phyloP scores from a whole-genome alignment of 1,284 basidiomycete genomes.

The Moniliophthora roreri region DNA sequence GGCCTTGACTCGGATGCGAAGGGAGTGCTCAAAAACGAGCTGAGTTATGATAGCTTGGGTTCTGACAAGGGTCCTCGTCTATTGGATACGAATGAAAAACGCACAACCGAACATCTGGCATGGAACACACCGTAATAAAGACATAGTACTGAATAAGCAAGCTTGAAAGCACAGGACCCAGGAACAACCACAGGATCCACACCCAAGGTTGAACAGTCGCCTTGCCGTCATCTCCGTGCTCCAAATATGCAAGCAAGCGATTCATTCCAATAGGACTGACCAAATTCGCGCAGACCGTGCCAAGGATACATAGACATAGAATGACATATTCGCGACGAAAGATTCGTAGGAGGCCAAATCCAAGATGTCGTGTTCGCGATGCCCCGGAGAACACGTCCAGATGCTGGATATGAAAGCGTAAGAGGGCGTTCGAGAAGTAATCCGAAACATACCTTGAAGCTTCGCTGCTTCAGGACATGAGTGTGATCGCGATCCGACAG shows the following conservation, averaged over 20 bases:
- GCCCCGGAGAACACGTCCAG: conserved; percentile 38
- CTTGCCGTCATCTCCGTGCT: conserved; percentile 34
- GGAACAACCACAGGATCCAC: conserved; percentile 63
- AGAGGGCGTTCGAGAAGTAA: conserved; percentile 19
- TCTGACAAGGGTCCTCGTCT: conserved; percentile 20
- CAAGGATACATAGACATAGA: conserved; percentile 27
- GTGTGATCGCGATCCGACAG: conserved; percentile 58
- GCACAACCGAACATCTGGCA: neutral
- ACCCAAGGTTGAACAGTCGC: conserved; percentile 50
- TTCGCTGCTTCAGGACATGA: conserved; percentile 31
- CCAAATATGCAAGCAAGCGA: conserved; percentile 38
- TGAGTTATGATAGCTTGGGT: conserved; percentile 53
- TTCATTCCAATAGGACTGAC: conserved; percentile 53
- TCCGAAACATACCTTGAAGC: conserved; percentile 38
- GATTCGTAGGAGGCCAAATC: conserved; percentile 30
- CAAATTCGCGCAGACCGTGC: conserved; percentile 36
- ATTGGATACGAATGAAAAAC: neutral
- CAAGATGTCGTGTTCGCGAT: conserved; percentile 32
- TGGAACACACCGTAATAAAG: conserved; percentile 28
- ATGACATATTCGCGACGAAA: conserved; percentile 41
- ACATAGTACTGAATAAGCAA: conserved; percentile 38
- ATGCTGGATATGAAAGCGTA: conserved; percentile 39
- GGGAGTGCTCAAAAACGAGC: conserved; percentile 57
- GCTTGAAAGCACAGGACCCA: conserved; percentile 50
- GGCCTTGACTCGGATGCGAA: conserved; percentile 53